Conservation (phyloP, 306 rosid genomes). For the Cicer yamashitae region DNA sequence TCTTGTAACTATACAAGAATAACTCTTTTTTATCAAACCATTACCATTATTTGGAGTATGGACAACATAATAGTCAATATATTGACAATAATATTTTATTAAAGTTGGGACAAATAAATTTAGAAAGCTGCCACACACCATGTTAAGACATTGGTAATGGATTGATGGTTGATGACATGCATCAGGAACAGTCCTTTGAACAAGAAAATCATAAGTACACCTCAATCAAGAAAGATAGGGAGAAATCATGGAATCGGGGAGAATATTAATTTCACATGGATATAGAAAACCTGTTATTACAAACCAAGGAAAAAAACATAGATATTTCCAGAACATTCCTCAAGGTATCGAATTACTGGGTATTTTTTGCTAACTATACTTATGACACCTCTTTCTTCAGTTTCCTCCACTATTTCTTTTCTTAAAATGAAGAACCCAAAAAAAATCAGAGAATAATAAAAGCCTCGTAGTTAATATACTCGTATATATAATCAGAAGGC, state of each 20-base stretch:
- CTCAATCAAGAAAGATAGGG: conserved; percentile 5
- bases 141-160: neutral
- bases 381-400: conserved; percentile 44
- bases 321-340: conserved; percentile 56
- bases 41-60: neutral
- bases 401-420: conserved; percentile 40
- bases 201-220: conserved; percentile 31
- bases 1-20: too few species aligned
- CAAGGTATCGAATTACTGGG: conserved; percentile 46
- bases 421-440: conserved; percentile 41
- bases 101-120: neutral
- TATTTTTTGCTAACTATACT: conserved; percentile 48
- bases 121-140: neutral
- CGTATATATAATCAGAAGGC: conserved; percentile 78
- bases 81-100: neutral
- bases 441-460: conserved; percentile 47
- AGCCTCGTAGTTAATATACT: conserved; percentile 59
- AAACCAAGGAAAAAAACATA: conserved; percentile 29
- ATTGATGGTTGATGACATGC: neutral
- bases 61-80: neutral
- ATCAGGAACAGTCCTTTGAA: conserved; percentile 22
- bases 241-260: neutral
- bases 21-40: neutral
- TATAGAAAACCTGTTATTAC: conserved; percentile 44
- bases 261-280: conserved; percentile 39